Evolutionary conservation across 768 basidiomycete species (phyloP).

Genomic region (Flagelloscypha sp.): DNA sequence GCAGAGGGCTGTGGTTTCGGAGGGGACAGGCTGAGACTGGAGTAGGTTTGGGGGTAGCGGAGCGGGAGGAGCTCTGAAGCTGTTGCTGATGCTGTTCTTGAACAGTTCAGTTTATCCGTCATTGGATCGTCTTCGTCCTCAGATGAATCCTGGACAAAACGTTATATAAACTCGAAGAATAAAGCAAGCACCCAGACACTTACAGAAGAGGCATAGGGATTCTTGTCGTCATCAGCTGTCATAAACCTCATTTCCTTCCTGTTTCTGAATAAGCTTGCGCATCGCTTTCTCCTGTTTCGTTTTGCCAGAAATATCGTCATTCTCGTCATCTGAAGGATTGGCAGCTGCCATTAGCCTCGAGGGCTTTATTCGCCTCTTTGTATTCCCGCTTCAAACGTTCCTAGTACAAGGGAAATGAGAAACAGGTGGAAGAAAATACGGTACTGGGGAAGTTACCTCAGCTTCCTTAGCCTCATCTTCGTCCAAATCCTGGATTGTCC

Average conservation of each 20-base stretch:
- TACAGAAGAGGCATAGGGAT: constrained; percentile 77
- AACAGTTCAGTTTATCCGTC: too few species aligned
- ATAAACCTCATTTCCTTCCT: constrained; percentile 76
- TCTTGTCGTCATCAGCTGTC: constrained; percentile 78
- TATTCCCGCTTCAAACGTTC: constrained; percentile 82
- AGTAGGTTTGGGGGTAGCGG: constrained; percentile 37
- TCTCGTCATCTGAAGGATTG: constrained; percentile 74
- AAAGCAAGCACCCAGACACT: constrained; percentile 18
- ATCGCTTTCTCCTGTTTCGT: constrained; percentile 71
- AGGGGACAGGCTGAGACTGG: constrained; percentile 32
- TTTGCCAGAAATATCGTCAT: constrained; percentile 48
- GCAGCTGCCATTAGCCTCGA: constrained; percentile 62
- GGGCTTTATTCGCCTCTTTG: constrained; percentile 64
- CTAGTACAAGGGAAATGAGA: constrained; percentile 26
- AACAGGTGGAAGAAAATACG: constrained; percentile 2
- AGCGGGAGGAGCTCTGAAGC: constrained; percentile 13
- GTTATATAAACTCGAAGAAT: constrained; percentile 5
- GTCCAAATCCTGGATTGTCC: constrained; percentile 57
- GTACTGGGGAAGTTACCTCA: constrained; percentile 40
- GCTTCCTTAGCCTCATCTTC: constrained; percentile 82
- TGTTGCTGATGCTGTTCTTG: constrained; percentile 58
- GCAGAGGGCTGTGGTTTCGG: constrained; percentile 27
- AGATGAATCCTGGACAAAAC: constrained; percentile 7
- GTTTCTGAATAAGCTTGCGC: constrained; percentile 78
- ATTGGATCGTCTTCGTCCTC: constrained; percentile 71